Evolutionary conservation across 768 basidiomycete genomes (phyloP).

Genomic region (Cystoderma amianthinum): DNA sequence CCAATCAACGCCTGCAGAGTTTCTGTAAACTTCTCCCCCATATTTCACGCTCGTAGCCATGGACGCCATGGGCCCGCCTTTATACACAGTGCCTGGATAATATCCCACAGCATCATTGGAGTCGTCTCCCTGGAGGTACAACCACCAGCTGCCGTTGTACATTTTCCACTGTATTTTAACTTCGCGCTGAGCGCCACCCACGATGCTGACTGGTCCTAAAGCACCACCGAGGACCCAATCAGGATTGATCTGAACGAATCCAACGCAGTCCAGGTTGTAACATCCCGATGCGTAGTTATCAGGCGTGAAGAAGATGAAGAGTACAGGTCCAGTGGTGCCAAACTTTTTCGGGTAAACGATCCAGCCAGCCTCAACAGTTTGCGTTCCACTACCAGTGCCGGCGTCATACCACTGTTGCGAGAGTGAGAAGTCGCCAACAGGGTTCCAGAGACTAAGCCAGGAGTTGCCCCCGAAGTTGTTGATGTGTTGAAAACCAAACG

Average conservation of each 20-base stretch:
- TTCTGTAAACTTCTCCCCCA: neutral
- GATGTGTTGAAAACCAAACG: neutral
- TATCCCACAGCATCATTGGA: no score
- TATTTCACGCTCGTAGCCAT: neutral
- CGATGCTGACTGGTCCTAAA: neutral
- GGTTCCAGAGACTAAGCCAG: neutral
- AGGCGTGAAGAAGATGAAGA: neutral
- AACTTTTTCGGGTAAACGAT: neutral
- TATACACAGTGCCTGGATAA: neutral
- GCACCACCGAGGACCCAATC: neutral
- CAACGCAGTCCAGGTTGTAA: neutral
- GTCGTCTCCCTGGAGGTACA: neutral
- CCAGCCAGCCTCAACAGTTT: neutral
- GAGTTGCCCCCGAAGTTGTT: neutral
- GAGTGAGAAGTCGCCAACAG: neutral
- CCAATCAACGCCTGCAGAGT: neutral
- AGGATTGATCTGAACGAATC: neutral
- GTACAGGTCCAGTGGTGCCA: neutral
- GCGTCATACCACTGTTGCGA: neutral
- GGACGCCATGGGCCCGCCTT: neutral
- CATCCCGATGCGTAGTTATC: neutral
- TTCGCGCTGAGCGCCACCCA: no score
- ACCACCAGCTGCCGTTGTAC: neutral
- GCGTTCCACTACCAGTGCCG: no score
- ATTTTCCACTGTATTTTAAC: neutral